A percentile compares a stretch with the other conserved stretches of the same genome.
Evolutionary conservation across 768 basidiomycete genomes (phyloP).

Genomic region (Boletus edulis): DNA sequence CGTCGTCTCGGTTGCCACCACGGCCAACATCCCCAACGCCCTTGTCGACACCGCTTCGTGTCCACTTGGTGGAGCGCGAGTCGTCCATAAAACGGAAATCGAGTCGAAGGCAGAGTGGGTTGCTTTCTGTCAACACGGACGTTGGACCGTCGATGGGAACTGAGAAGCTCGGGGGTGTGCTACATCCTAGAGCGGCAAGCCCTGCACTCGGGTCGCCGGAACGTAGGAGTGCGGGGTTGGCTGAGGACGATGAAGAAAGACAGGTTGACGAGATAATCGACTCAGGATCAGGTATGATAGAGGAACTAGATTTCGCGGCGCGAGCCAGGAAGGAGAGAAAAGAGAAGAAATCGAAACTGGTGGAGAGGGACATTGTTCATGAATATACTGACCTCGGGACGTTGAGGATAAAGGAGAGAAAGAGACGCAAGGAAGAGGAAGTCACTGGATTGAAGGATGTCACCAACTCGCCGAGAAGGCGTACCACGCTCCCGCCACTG

Average conservation of each 20-base stretch:
- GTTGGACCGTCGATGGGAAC: conserved; percentile 28
- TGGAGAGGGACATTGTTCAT: conserved; percentile 15
- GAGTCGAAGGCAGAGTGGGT: conserved; percentile 46
- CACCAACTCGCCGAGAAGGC: conserved; percentile 52
- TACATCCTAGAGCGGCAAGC: conserved; percentile 57
- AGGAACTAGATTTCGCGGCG: conserved; percentile 16
- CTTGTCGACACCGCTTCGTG: conserved; percentile 30
- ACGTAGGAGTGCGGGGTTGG: conserved; percentile 52
- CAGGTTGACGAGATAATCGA: conserved; percentile 30
- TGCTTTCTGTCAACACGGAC: conserved; percentile 44
- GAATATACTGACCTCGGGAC: conserved; percentile 25
- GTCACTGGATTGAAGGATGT: conserved; percentile 54
- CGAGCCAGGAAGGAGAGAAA: conserved; percentile 45
- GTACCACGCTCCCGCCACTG: conserved; percentile 32
- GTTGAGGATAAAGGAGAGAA: conserved; percentile 37
- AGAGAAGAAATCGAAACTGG: conserved; percentile 26
- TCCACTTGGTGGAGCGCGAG: conserved; percentile 35
- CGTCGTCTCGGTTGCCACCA: conserved; percentile 37
- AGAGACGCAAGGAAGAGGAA: conserved; percentile 39
- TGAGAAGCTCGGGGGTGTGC: conserved; percentile 30
- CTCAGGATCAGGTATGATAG: conserved; percentile 11
- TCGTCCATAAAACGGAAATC: conserved; percentile 27
- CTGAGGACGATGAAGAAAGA: conserved; percentile 56
- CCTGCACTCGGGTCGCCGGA: conserved; percentile 67
- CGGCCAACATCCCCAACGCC: conserved; percentile 42